Base-by-base conservation (phyloP, 805 yeast species). In the Candida maesae region DNA sequence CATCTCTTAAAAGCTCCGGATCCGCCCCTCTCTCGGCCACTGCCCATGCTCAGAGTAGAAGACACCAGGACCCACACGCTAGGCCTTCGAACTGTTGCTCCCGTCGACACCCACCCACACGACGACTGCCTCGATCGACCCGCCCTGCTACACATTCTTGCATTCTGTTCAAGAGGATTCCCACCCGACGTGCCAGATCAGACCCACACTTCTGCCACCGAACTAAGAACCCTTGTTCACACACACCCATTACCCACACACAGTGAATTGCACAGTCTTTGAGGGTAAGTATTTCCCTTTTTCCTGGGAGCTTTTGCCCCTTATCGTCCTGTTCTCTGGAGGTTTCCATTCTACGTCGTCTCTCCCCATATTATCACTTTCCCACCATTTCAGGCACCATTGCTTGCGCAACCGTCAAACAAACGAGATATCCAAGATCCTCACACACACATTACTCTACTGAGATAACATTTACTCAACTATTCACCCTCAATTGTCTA, bases 281-380 rank as follows among this genome's bases (percentile, higher is more conserved):
- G 44, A 40, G 37, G 19, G 44, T 40, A 35, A 34, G 44, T 40
- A 40, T 29, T 25, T 16, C 20, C 8, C 15, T 29, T 13, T 29
- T 30, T n/a, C n/a, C n/a, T n/a, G n/a, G 18, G n/a, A 15, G 12
- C 25, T 16, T 7, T 16, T 5, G 19, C 16, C 19, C 17, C 28
- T 14, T 15, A 12, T 23, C 10, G 6, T 17, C 12, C 31, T 14
- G 5, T 15, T 24, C 13, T 21, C 9, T 26, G 8, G 16, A n/a
- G 15, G 29, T 26, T 11, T 26, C n/a, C n/a, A n/a, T n/a, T n/a
- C n/a, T n/a, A n/a, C n/a, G n/a, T n/a, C n/a, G n/a, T n/a, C n/a
- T n/a, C n/a, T n/a, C n/a, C n/a, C n/a, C n/a, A n/a, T n/a, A n/a
- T n/a, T n/a, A n/a, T n/a, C n/a, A n/a, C n/a, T n/a, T n/a, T n/a